These are phyloP conservation scores for Chalciporus pseudorubinellus DNA, from an alignment of 768 basidiomycete genomes.

Conservation along the genomic window DNA sequence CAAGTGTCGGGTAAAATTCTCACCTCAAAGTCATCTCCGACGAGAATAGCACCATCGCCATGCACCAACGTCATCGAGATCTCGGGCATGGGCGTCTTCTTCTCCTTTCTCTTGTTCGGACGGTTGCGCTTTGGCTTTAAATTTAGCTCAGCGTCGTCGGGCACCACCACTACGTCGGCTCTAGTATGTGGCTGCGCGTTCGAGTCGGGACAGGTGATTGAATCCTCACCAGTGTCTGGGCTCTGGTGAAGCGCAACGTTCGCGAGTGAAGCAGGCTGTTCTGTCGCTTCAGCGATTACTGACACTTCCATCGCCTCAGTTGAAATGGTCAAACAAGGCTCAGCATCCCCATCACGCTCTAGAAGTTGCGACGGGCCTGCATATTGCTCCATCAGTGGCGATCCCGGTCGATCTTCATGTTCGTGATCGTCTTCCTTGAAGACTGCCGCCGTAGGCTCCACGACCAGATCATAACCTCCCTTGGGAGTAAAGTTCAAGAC, in stretches of 20 bases:
- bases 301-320: background rate
- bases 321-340: background rate
- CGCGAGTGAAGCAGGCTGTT: background rate
- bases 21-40: constrained; percentile 42
- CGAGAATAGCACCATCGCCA: constrained; percentile 37
- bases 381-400: background rate
- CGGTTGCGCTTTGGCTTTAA: background rate
- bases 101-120: constrained; percentile 21
- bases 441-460: background rate
- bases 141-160: constrained; percentile 1
- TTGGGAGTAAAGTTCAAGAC: constrained; percentile 23
- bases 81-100: constrained; percentile 12
- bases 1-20: constrained; percentile 15
- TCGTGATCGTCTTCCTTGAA: constrained; percentile 6
- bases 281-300: constrained; percentile 2
- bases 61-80: constrained; percentile 38
- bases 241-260: background rate
- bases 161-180: background rate
- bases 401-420: background rate
- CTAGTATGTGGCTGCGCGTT: too few species aligned
- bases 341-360: background rate
- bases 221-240: background rate
- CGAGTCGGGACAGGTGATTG: too few species aligned
- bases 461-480: constrained; percentile 19
- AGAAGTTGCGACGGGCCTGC: background rate